Evolutionary conservation across 106 monocot species (phyloP), one percentile per base, ranked within the genome.

Genomic region (Allium fistulosum): DNA sequence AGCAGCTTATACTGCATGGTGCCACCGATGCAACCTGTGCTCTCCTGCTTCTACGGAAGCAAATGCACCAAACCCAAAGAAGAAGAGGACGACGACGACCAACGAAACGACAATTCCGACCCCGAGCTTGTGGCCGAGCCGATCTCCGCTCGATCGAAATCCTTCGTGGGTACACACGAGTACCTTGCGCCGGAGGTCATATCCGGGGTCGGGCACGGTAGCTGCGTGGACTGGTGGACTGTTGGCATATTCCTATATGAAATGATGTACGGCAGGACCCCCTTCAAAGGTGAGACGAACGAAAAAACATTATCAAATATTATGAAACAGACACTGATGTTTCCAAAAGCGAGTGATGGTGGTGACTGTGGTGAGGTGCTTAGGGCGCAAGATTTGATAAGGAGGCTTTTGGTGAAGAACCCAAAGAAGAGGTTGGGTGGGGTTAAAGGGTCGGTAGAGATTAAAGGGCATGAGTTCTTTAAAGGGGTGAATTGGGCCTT

Each of bases 131-230:
- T 94, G 11, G 94, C 87, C 2, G 94, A 94, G 66, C 94, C 94
- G 0, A 77, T 83, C 18, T 11, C 77, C 10, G 84, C 90, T 8
- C 75, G 90, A 59, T 94, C 94, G 1, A 87, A 80, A 67, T 94
- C 94, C 15, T 94, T 94, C 73, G 90, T 94, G 10, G 94, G 90
- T 15, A 94, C 94, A 3, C 94, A 94, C 71, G 90, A 94, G 70
- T 94, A 94, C 81, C 80, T 94, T 13, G 90, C 90, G 46, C 94
- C 94, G 56, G 94, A 94, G 77, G 94, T 94, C n/a, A 94, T 94
- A 68, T 85, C 90, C 73, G 94, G 88, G 17, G 45, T 57, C 1
- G 94, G 94, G 12, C 94, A 94, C 60, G 85, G 90, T 16, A 81
- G 90, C 69, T 87, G 85, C 0, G 94, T 94, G 14, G 94, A 94